These are phyloP conservation scores for Aschersonia sp. DNA, from an alignment of 2,329 filamentous ascomycete genomes.

Conservation along the genomic window DNA sequence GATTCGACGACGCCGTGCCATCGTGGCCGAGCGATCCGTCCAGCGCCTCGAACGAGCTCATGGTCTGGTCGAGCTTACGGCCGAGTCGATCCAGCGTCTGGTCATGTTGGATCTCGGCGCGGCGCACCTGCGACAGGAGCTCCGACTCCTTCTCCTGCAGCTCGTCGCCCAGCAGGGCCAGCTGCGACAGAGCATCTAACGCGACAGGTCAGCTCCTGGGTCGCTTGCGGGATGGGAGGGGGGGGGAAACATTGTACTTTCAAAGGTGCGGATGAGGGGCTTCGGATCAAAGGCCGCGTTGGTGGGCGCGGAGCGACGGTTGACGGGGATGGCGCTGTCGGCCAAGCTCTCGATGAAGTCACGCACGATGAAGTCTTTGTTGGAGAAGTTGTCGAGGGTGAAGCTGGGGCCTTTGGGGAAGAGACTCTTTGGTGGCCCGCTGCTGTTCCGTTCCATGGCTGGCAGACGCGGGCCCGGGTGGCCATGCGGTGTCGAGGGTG, in stretches of 20 bases:
- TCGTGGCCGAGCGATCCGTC: constrained; percentile 64
- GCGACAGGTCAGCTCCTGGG: too few relatives aligned
- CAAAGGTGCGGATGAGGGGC: constrained; percentile 89
- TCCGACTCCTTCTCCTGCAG: constrained; percentile 85
- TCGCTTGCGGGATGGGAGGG: too few relatives aligned
- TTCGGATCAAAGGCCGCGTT: constrained; percentile 76
- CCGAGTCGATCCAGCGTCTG: constrained; percentile 80
- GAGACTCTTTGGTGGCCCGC: constrained; percentile 43
- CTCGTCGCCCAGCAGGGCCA: constrained; percentile 63
- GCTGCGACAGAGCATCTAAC: constrained; percentile 48
- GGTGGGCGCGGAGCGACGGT: constrained; percentile 60
- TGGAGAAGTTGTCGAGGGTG: constrained; percentile 76
- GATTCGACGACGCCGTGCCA: neutral
- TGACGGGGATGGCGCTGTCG: constrained; percentile 65
- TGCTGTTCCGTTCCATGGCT: constrained; percentile 28
- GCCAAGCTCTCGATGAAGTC: constrained; percentile 93
- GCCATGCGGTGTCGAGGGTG: constrained; percentile 7
- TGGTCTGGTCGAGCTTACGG: constrained; percentile 79
- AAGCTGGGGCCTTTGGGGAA: constrained; percentile 73
- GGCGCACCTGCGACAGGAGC: constrained; percentile 73
- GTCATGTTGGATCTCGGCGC: constrained; percentile 84
- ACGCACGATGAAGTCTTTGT: constrained; percentile 90
- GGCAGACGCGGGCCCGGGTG: constrained; percentile 7
- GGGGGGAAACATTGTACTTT: constrained; percentile 35
- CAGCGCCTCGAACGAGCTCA: constrained; percentile 80